Conservation (phyloP, 2,329 filamentous ascomycete species). For the Akanthomyces dipterigenus region DNA sequence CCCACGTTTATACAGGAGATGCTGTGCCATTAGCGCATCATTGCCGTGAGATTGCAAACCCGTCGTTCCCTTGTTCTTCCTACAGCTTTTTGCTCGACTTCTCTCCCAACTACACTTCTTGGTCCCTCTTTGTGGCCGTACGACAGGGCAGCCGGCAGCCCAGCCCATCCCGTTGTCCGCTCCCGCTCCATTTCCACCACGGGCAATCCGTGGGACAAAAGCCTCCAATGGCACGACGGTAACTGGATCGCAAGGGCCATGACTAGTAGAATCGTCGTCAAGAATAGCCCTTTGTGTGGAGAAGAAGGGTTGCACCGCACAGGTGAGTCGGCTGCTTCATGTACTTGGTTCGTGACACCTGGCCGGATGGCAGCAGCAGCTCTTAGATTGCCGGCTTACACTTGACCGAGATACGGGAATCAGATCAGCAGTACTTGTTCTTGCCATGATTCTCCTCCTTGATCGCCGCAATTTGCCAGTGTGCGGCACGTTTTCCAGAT, state of each 20-base stretch:
- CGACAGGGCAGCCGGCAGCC: not conserved
- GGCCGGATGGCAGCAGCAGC: not conserved
- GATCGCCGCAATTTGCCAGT: no score
- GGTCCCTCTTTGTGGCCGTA: not conserved
- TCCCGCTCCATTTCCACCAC: not conserved
- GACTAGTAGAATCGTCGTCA: no score
- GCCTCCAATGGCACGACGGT: not conserved
- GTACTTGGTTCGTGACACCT: not conserved
- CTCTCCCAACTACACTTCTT: not conserved
- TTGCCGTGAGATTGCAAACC: no score
- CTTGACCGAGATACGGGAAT: not conserved
- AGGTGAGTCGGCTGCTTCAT: not conserved
- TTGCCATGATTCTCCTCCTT: no score
- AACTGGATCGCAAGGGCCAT: no score
- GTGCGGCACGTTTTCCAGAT: no score
- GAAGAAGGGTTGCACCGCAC: not conserved
- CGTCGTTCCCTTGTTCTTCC: no score
- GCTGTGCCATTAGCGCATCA: no score
- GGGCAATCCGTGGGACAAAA: not conserved
- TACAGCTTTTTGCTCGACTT: no score
- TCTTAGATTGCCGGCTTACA: not conserved
- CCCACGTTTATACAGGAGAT: no score
- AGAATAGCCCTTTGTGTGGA: no score
- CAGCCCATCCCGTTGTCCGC: not conserved
- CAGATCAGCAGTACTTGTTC: no score